Base-by-base conservation (phyloP, 805 yeast species). In the Yarrowia sp. region DNA sequence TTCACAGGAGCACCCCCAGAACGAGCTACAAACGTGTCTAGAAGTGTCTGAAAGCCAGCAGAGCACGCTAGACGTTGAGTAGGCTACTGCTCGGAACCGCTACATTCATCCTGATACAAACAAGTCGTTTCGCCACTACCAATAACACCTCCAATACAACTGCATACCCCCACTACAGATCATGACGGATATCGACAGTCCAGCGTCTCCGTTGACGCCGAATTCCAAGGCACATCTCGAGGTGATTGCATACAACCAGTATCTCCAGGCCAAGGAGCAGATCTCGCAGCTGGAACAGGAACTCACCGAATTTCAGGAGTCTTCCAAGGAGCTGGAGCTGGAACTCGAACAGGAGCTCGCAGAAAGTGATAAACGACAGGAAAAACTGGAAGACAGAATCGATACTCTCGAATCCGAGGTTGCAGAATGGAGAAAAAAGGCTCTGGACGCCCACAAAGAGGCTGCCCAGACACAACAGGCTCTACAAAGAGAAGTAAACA, bases 301-400 rank as follows among this genome's bases (percentile, higher is more conserved):
- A 70, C 72, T 83, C 19, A 75, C 73, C 20, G 85, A 82, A 70
- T 81, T 82, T 68, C 81, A 80, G 68, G 75, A 72, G 24, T 79
- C 83, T 7, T 79, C 83, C 52, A 74, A 77, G 58, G 85, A 82
- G 70, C 74, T 82, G 44, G 85, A 82, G 71, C 74, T 73, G 46
- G 85, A 81, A 66, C 73, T 82, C 40, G 85, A 82, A 72, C 52
- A 76, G 67, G 85, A 83, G 69, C 72, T 80, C 42, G 78, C 71
- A n/a, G 78, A 74, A 30, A 68, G 78, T 24, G 80, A 79, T 24
- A 70, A 69, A 47, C 68, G 70, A 53, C 73, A 73, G 38, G 68
- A 68, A n/a, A 70, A 68, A 30, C 72, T 78, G 38, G 69, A 72
- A 39, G 64, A 70, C 20, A 69, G 70, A 46, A 71, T 76, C 14